Evolutionary conservation across 148 eudicot genomes (phyloP).

Genomic region (Hydrangea macrophylla): DNA sequence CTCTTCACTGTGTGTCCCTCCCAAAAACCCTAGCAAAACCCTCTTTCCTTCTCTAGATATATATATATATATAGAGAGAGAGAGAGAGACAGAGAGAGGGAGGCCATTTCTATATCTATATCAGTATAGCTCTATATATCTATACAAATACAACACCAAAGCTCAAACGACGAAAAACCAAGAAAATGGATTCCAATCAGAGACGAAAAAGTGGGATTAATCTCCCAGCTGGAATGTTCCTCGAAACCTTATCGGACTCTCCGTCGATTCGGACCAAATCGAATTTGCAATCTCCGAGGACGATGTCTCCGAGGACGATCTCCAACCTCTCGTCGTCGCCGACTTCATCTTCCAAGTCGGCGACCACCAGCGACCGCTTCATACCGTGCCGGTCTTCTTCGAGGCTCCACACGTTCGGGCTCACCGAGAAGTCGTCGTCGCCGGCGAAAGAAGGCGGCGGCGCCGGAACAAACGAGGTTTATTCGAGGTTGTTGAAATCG

Average conservation of each 20-base stretch:
- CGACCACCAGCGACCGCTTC: conserved; percentile 77
- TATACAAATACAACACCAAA: not conserved
- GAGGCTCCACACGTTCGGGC: conserved; percentile 76
- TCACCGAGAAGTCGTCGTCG: conserved; percentile 62
- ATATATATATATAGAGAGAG: too few relatives aligned
- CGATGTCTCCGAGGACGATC: conserved; percentile 79
- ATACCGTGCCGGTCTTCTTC: conserved; percentile 96
- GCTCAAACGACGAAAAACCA: not conserved
- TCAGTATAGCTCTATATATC: not conserved
- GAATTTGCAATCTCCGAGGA: conserved; percentile 48
- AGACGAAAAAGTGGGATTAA: conserved; percentile 85
- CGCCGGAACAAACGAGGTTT: conserved; percentile 79
- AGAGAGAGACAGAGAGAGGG: not conserved
- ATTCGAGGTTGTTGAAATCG: conserved; percentile 57
- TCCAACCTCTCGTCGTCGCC: conserved; percentile 55
- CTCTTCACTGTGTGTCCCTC: not conserved
- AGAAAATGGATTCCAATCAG: conserved; percentile 54
- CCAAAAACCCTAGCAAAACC: conserved; percentile 8
- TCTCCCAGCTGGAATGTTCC: conserved; percentile 80
- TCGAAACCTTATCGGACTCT: conserved; percentile 34
- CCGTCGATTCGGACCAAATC: conserved; percentile 17
- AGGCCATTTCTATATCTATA: conserved; percentile 2
- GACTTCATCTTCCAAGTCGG: conserved; percentile 44
- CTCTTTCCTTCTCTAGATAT: conserved; percentile 6
- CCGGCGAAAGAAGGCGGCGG: conserved; percentile 52